Base-by-base conservation (phyloP, 352 stramenopile species). In the Pelagophyceae sp. region DNA sequence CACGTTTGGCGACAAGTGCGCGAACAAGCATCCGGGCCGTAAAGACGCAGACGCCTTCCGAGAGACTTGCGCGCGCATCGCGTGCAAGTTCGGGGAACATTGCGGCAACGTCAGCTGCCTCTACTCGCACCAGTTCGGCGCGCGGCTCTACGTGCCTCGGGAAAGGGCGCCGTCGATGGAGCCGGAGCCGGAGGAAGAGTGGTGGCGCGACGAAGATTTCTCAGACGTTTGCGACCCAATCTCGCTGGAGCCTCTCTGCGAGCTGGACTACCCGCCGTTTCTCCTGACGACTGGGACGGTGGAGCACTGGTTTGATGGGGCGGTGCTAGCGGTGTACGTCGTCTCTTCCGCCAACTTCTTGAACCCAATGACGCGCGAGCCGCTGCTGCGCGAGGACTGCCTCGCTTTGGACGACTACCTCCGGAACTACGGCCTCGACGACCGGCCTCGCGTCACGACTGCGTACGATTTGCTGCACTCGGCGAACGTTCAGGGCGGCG, bases 221-320 rank as follows among this genome's bases (percentile, higher is more conserved):
- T 5, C 20, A 3, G 35, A 58, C 25, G 5, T 25, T 27, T 74
- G 67, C 67, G 78, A 82, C 31, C 84, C 85, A 0, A 90, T 90
- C 27, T 87, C 84, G 19, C 71, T 90, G 51, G 85, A 89, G 67
- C 78, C 82, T 15, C 33, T 90, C 2, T 78, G 60, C 0, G 78
- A 81, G 33, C 80, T 90, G n/a, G 77, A 76, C 27, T 90, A 90
- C 64, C 83, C 83, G 27, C 84, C 85, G 20, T 88, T 88, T 78
- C 61, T 60, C 23, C 77, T 88, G 38, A 78, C 54, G 1, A 82
- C 67, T 40, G 38, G 58, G 0, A 60, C 25, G 3, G 64, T n/a
- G 17, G 70, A 6, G 58, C 82, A 82, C 60, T 86, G 83, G 69
- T 89, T 90, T 78, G 85, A 90, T 75, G 85, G 85, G 0, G 64